These are phyloP conservation scores for Ceratobasidium sp. DNA, from an alignment of 1,284 basidiomycete genomes.

Conservation along the genomic window DNA sequence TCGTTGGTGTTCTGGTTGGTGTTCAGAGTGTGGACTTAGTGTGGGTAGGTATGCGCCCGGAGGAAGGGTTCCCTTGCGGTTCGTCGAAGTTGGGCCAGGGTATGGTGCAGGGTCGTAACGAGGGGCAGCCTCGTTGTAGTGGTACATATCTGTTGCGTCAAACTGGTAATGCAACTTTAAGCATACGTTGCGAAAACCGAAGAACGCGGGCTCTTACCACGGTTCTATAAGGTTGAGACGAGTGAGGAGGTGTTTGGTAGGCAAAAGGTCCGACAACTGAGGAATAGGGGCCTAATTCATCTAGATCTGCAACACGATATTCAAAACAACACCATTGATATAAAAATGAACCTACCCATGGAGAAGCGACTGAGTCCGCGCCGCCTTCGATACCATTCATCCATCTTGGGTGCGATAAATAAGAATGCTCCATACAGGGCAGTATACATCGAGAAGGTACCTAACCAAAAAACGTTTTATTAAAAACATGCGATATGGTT, in stretches of 20 bases:
- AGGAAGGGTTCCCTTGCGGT: background rate
- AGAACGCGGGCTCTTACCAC: background rate
- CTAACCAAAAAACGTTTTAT: background rate
- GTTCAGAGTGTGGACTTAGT: background rate
- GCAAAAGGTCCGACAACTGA: background rate
- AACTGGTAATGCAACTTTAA: background rate
- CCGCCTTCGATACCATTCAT: constrained; percentile 21
- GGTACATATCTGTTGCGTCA: constrained; percentile 14
- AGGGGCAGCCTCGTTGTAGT: constrained; percentile 12
- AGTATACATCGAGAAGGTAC: constrained; percentile 37
- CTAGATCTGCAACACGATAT: background rate
- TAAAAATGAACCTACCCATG: background rate
- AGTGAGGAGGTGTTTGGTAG: constrained; percentile 12
- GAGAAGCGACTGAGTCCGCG: constrained; percentile 10
- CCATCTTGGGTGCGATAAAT: constrained; percentile 19
- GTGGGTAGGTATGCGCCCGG: constrained; percentile 5
- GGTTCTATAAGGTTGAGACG: constrained; percentile 14
- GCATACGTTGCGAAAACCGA: too few species aligned
- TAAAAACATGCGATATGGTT: background rate
- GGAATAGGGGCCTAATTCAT: background rate
- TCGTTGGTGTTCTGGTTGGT: background rate
- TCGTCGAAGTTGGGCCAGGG: background rate
- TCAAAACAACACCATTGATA: background rate
- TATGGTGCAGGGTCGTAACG: constrained; percentile 21
- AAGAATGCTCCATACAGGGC: constrained; percentile 15